Base-by-base conservation (phyloP, 73 alveolate species). In the Blepharisma japonicum region DNA sequence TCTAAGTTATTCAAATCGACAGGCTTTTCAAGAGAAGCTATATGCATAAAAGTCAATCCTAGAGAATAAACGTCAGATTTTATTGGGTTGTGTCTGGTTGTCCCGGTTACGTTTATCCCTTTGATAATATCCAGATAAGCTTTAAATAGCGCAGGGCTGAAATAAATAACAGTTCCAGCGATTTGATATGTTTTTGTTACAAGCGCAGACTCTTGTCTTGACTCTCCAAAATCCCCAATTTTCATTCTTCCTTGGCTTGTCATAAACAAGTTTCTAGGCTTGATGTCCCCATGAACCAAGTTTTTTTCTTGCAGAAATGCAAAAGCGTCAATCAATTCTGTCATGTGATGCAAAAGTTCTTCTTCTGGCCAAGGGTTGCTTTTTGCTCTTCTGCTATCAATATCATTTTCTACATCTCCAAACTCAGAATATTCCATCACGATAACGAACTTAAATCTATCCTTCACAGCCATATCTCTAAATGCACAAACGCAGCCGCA, bases 221-320 rank as follows among this genome's bases (percentile, higher is more conserved):
- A 39, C 66, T 70, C 80, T 23, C 80, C 80, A 70, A 70, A 70
- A 5, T 70, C 80, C 4, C 80, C 80, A 70, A 70, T 39, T 47
- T 70, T 70, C 42, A 70, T n/a, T 70, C 27, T 70, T 45, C 80
- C 80, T 27, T 61, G 39, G 11, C 66, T 45, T 18, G 61, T 23
- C 18, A 39, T 72, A 25, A 18, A 70, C 9, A 70, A n/a, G 66
- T 70, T 70, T 70, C 66, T 45, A 0, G 80, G 80, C 61, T 70
- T 70, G 25, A 70, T 45, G 5, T 70, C 80, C 42, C 80, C 66
- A 45, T 70, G 80, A 23, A 54, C 46, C 68, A 70, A 47, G 39
- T 70, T 70, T n/a, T 45, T 47, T 9, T 70, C 56, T 45, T 70
- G 66, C 6, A 70, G 11, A 25, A 20, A 61, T 2, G 49, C 74